Evolutionary conservation across 106 monocot genomes (phyloP).

Genomic region (Gastrodia elata): DNA sequence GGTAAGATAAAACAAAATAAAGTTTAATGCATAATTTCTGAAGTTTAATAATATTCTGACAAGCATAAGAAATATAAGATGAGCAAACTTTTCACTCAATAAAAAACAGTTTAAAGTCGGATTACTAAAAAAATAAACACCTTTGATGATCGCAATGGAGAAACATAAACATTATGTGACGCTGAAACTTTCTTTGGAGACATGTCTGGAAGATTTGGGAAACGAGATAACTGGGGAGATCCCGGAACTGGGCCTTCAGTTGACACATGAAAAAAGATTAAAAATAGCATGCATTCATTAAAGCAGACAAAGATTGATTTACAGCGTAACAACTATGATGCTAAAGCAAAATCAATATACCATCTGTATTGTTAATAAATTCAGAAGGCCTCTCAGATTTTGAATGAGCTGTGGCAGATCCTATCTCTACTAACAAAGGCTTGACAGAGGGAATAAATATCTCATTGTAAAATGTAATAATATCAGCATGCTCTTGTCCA

Average conservation of each 20-base stretch:
- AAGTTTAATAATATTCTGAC: too few species aligned
- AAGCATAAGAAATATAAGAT: neutral
- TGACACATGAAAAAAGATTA: neutral
- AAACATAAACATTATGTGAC: slow-evolving; percentile 89
- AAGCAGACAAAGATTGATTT: neutral
- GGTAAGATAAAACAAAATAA: neutral
- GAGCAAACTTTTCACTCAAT: neutral
- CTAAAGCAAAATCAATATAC: slow-evolving; percentile 21
- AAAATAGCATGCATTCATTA: neutral
- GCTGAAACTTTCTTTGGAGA: slow-evolving; percentile 98
- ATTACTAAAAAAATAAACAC: slow-evolving; percentile 12
- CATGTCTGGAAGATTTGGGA: slow-evolving; percentile 95
- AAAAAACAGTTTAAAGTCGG: neutral
- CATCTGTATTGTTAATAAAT: slow-evolving; percentile 29
- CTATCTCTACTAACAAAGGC: slow-evolving; percentile 81
- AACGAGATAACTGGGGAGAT: slow-evolving; percentile 70
- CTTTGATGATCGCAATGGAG: slow-evolving; percentile 77
- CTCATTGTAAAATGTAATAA: slow-evolving; percentile 94
- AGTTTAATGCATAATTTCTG: neutral
- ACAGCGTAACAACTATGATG: neutral
- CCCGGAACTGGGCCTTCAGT: slow-evolving; percentile 53
- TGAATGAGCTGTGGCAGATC: slow-evolving; percentile 19
- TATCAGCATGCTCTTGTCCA: slow-evolving; percentile 84
- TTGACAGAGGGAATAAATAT: slow-evolving; percentile 86
- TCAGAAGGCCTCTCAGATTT: slow-evolving; percentile 38